Evolutionary conservation across 768 basidiomycete species (phyloP), one percentile per base, ranked within the genome.

Genomic region (Kwoniella dendrophila): DNA sequence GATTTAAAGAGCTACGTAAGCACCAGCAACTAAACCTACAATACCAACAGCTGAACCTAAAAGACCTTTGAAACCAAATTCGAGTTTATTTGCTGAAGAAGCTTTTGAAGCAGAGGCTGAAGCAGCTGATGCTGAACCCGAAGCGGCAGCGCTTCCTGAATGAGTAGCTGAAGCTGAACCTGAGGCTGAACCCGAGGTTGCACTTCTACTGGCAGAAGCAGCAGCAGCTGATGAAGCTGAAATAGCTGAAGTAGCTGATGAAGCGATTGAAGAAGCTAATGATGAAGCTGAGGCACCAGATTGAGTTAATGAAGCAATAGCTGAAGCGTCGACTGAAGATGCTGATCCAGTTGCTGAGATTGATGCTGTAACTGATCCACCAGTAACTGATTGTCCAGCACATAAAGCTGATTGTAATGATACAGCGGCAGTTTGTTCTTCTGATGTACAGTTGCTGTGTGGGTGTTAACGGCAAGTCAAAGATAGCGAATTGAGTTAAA

Each of bases 361-460:
- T 24, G 63, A 63, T 14, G 59, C 66, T 22, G 70, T 67, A 27
- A 71, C 63, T n/a, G 68, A 51, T 26, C 72, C 72, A 36, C 62
- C 58, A 33, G 68, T 58, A 44, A 62, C 59, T 47, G 56, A 53
- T 40, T 51, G 30, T 24, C 33, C 56, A 10, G 43, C 71, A 48
- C 75, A 77, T 3, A 73, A 55, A 30, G 68, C 69, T 10, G 30
- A n/a, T 53, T 77, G 75, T n/a, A 77, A 65, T 29, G 62, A 56
- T 27, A 63, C 27, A 32, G 70, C 71, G 18, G 68, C 36, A n/a
- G 64, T 54, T 50, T 74, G 73, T 24, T 77, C 75, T 32, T 55
- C 58, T 5, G 73, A 14, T 30, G 71, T 65, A 55, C 75, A 77
- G 67, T 68, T 73, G 43, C 73, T 74, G 45, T 33, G n/a, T n/a